Evolutionary conservation across 1,139 yeast species (phyloP), one percentile per base, ranked within the genome.

Genomic region (Pneumocystis jirovecii): DNA sequence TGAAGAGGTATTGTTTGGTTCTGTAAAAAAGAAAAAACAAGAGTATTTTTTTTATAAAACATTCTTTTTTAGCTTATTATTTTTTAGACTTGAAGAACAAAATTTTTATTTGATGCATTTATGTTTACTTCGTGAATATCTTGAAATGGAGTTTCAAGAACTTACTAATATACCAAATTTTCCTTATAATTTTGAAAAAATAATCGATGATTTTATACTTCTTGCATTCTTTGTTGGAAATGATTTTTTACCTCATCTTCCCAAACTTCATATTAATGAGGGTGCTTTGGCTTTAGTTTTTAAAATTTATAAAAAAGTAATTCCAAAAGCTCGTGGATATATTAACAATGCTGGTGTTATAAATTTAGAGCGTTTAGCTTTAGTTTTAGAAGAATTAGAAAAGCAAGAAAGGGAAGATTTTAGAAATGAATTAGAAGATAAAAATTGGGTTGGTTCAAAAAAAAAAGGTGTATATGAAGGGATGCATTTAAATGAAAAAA

Each of bases 231-330:
- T 93, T 68, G 89, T 95, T 72, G 99, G 99, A 72, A 95, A 95
- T 74, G 99, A 95, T 81, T 95, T 95, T 83, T 82, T 95, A 73
- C 98, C 99, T n/a, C 89, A 93, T 74, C 81, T 95, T 71, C 98
- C 99, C 0, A 96, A 91, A 74, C 80, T 95, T 72, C 90, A 89
- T 75, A 83, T 95, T 71, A 91, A 90, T 73, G 93, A 91, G 72
- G 97, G 97, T 71, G 98, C 98, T 0, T 87, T 95, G 78, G 96
- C 97, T 17, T 82, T 90, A 60, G 81, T 95, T 72, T 80, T 93
- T 71, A 88, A 86, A 69, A 87, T 96, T 17, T 93, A 95, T 78
- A 93, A 90, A 73, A 85, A 85, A 72, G 84, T 91, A 31, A 80
- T 93, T 72, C 81, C 82, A 70, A 82, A 82, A 68, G 78, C 85